Percentiles rank a stretch among this genome's conserved stretches.
Conservation (phyloP, 2,329 filamentous ascomycete genomes). For the Ceratocystis albifundus region DNA sequence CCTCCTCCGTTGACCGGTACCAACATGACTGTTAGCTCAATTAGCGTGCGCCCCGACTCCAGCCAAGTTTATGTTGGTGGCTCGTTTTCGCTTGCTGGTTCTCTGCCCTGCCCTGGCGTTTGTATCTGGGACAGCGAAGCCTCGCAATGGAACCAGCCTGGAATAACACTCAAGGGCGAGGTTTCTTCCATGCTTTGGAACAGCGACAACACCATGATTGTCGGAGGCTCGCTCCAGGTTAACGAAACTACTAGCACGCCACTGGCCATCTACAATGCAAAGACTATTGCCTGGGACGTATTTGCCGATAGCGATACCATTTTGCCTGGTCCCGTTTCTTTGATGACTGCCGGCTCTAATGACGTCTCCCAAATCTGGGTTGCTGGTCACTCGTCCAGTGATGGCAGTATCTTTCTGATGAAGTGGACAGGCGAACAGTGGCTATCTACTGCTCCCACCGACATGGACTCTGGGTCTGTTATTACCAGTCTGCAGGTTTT, state of each 20-base stretch:
- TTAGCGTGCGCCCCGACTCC: constrained; percentile 58
- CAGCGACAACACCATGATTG: constrained; percentile 57
- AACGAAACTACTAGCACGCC: constrained; percentile 50
- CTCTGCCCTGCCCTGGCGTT: constrained; percentile 67
- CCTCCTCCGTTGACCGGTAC: constrained; percentile 63
- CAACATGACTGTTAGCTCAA: constrained; percentile 61
- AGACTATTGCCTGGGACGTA: constrained; percentile 52
- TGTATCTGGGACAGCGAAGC: constrained; percentile 64
- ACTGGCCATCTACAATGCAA: constrained; percentile 62
- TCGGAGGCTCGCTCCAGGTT: constrained; percentile 63
- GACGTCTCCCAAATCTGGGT: constrained; percentile 71
- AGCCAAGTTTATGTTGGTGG: constrained; percentile 77
- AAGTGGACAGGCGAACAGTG: constrained; percentile 66
- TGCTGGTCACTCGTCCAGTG: constrained; percentile 52
- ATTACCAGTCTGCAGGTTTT: constrained; percentile 78
- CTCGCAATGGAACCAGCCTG: constrained; percentile 70
- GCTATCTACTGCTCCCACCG: constrained; percentile 44
- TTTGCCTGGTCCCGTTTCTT: constrained; percentile 70
- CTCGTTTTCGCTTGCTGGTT: constrained; percentile 70
- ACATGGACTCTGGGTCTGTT: constrained; percentile 52
- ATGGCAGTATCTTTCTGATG: constrained; percentile 64
- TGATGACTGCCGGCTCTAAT: constrained; percentile 60
- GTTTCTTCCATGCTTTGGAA: constrained; percentile 68
- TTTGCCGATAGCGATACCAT: constrained; percentile 46
- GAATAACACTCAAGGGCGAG: constrained; percentile 56